phyloP scores from a whole-genome alignment of 805 yeast species.

The Metschnikowia kofuensis region DNA sequence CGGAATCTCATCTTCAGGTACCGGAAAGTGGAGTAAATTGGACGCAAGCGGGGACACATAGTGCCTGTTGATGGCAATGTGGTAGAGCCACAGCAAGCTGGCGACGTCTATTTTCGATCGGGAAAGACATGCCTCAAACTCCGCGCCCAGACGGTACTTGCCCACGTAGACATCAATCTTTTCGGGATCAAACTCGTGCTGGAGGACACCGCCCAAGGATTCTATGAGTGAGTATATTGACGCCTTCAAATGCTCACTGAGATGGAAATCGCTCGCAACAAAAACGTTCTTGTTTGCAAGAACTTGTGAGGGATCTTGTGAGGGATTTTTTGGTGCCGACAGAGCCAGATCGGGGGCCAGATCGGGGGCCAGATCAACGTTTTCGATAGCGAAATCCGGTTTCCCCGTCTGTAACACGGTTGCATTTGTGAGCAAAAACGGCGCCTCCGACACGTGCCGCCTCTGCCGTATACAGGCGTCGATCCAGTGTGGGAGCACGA shows the following conservation, averaged over 20 bases:
- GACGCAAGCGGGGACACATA: conserved; percentile 55
- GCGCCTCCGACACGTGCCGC: conserved; percentile 47
- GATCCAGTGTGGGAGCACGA: conserved; percentile 80
- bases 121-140: conserved; percentile 46
- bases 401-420: conserved; percentile 22
- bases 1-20: conserved; percentile 48
- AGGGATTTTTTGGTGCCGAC: no score
- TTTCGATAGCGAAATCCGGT: conserved; percentile 8
- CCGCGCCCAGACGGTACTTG: conserved; percentile 55
- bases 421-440: conserved; percentile 42
- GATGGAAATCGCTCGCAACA: conserved; percentile 52
- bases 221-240: conserved; percentile 45
- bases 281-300: conserved; percentile 47
- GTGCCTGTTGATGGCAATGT: conserved; percentile 52
- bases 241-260: conserved; percentile 42
- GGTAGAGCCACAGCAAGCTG: conserved; percentile 72
- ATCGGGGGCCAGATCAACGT: no score
- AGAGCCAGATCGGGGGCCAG: no score
- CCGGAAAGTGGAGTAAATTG: conserved; percentile 70
- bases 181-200: conserved; percentile 18
- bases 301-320: conserved; percentile 17
- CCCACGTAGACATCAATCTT: conserved; percentile 53
- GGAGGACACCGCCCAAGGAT: conserved; percentile 53
- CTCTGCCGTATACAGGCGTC: conserved; percentile 61
- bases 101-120: conserved; percentile 49